phyloP scores from a whole-genome alignment of 768 basidiomycete genomes.

The Dacryopinax primogenitus region DNA sequence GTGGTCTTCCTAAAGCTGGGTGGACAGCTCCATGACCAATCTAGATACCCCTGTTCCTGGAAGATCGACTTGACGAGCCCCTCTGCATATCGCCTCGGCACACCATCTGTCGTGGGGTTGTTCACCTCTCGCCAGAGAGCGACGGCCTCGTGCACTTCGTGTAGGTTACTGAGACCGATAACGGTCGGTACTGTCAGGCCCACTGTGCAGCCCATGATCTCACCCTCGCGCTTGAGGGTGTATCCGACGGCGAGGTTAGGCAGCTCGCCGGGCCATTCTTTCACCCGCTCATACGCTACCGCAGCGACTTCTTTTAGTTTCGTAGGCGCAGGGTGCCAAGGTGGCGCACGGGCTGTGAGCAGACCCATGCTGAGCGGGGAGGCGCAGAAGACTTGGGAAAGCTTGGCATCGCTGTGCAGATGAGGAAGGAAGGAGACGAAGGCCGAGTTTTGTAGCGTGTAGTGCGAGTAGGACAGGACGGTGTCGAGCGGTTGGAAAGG shows the following conservation, averaged over 20 bases:
- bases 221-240: conserved; percentile 32
- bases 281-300: conserved; percentile 26
- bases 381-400: conserved; percentile 58
- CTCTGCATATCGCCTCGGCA: conserved; percentile 36
- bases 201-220: conserved; percentile 27
- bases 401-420: conserved; percentile 48
- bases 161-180: conserved; percentile 52
- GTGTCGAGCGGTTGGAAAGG: conserved; percentile 64
- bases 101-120: conserved; percentile 25
- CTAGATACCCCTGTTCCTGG: conserved; percentile 38
- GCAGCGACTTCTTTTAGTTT: conserved; percentile 35
- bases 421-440: conserved; percentile 43
- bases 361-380: conserved; percentile 81
- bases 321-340: conserved; percentile 67
- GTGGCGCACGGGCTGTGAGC: conserved; percentile 42
- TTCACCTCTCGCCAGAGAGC: conserved; percentile 52
- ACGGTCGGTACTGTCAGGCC: conserved; percentile 43
- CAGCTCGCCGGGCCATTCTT: conserved; percentile 37
- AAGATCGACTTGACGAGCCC: conserved; percentile 35
- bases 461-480: conserved; percentile 69
- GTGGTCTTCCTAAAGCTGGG: conserved; percentile 12
- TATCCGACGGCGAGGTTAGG: conserved; percentile 63
- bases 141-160: conserved; percentile 64
- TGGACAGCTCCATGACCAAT: conserved; percentile 66
- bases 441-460: conserved; percentile 59